Conservation (phyloP, 176 grass and related monocot species). For the Musa beccarii region DNA sequence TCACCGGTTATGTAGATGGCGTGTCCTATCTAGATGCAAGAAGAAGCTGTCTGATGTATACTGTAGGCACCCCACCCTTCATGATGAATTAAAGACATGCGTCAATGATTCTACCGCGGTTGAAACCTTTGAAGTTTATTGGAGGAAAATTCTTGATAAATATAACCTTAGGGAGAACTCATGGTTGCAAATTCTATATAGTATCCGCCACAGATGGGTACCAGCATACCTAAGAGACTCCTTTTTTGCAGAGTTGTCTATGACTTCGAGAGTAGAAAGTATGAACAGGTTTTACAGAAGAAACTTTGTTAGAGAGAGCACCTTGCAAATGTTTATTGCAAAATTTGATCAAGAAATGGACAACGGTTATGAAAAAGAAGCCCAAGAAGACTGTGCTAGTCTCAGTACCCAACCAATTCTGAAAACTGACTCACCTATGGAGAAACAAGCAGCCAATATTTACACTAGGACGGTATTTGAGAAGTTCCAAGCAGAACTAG, state of each 20-base stretch:
- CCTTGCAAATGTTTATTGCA: constrained; percentile 47
- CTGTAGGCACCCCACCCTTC: constrained; percentile 46
- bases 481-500: constrained; percentile 63
- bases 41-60: constrained; percentile 73
- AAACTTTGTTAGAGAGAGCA: constrained; percentile 41
- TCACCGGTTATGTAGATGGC: constrained; percentile 92
- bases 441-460: constrained; percentile 74
- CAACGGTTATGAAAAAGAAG: constrained; percentile 39
- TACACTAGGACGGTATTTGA: constrained; percentile 67
- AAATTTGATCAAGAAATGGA: constrained; percentile 72
- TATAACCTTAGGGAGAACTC: constrained; percentile 60
- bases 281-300: constrained; percentile 49
- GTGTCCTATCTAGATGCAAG: constrained; percentile 80
- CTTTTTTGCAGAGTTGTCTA: constrained; percentile 78
- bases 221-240: constrained; percentile 63
- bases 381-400: constrained; percentile 42
- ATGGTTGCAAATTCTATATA: constrained; percentile 64
- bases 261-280: constrained; percentile 40
- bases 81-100: constrained; percentile 68
- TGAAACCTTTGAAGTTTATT: constrained; percentile 59
- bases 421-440: constrained; percentile 56
- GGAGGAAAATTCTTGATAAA: constrained; percentile 74
- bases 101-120: constrained; percentile 50
- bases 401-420: constrained; percentile 41
- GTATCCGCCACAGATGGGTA: constrained; percentile 65